phyloP scores from a whole-genome alignment of 306 rosid species.

The Acacia crassicarpa region DNA sequence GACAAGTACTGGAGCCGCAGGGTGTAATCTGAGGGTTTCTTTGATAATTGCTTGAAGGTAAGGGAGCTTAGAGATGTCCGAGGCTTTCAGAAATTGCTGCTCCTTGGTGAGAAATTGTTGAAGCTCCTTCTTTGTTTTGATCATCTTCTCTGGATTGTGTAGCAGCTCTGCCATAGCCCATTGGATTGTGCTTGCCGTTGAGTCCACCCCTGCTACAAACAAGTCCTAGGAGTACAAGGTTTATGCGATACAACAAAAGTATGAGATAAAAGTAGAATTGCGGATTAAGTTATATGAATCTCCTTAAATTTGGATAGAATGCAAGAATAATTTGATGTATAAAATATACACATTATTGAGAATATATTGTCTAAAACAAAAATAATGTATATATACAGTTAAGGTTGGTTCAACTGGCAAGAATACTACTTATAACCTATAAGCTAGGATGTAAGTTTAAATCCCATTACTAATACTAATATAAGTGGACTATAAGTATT shows the following conservation, averaged over 20 bases:
- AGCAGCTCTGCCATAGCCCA: slow-evolving; percentile 33
- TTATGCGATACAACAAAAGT: no score
- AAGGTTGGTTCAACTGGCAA: no score
- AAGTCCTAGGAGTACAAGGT: slow-evolving; percentile 9
- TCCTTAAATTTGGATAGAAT: no score
- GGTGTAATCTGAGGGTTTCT: slow-evolving; percentile 16
- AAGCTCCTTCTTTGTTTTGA: slow-evolving; percentile 13
- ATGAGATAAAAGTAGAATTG: not conserved
- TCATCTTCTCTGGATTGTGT: slow-evolving; percentile 20
- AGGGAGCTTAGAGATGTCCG: slow-evolving; percentile 24
- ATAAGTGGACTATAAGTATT: no score
- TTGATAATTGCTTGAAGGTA: slow-evolving; percentile 34
- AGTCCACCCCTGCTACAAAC: slow-evolving; percentile 23
- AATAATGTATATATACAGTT: no score
- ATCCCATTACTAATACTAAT: no score
- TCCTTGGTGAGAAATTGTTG: not conserved
- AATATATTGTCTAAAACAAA: no score
- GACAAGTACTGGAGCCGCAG: slow-evolving; percentile 32
- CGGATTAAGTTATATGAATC: no score
- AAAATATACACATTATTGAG: no score
- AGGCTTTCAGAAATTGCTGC: not conserved
- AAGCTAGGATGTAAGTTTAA: no score
- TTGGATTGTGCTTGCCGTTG: slow-evolving; percentile 30
- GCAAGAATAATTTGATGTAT: no score
- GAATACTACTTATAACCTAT: no score